Conservation (phyloP, 345 rosid species). For the Dimocarpus longan region DNA sequence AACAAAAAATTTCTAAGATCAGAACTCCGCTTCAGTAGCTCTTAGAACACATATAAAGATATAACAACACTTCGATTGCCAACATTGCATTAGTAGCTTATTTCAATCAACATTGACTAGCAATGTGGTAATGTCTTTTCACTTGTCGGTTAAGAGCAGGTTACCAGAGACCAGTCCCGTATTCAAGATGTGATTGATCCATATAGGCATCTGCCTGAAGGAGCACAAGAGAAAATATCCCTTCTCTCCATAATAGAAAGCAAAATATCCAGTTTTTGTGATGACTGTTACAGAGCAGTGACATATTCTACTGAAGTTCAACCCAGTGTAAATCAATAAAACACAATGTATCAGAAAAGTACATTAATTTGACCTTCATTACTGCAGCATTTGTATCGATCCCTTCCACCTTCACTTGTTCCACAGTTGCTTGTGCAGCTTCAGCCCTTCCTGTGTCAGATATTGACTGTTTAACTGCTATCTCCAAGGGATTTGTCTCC, state of each 20-base stretch:
- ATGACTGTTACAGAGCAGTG: background rate
- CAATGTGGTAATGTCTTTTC: constrained; percentile 4
- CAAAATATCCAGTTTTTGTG: constrained; percentile 18
- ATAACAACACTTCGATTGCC: background rate
- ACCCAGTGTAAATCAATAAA: background rate
- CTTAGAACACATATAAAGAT: background rate
- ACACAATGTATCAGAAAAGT: constrained; percentile 11
- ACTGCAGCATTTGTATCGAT: constrained; percentile 86
- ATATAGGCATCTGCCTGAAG: constrained; percentile 5
- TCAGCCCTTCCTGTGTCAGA: constrained; percentile 69
- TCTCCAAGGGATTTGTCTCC: constrained; percentile 78
- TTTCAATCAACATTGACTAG: background rate
- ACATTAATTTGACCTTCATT: constrained; percentile 63
- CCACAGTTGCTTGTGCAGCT: constrained; percentile 96
- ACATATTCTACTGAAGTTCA: constrained; percentile 6
- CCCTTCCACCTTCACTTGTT: constrained; percentile 96
- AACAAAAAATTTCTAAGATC: background rate
- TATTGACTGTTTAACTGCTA: constrained; percentile 73
- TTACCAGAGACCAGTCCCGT: background rate
- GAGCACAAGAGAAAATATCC: background rate
- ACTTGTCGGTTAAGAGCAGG: background rate
- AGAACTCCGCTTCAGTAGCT: background rate
- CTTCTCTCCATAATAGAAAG: background rate
- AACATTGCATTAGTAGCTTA: background rate
- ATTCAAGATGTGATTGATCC: constrained; percentile 9